Evolutionary conservation across 805 yeast species (phyloP), one percentile per base, ranked within the genome.

Genomic region (Priceomyces medius): DNA sequence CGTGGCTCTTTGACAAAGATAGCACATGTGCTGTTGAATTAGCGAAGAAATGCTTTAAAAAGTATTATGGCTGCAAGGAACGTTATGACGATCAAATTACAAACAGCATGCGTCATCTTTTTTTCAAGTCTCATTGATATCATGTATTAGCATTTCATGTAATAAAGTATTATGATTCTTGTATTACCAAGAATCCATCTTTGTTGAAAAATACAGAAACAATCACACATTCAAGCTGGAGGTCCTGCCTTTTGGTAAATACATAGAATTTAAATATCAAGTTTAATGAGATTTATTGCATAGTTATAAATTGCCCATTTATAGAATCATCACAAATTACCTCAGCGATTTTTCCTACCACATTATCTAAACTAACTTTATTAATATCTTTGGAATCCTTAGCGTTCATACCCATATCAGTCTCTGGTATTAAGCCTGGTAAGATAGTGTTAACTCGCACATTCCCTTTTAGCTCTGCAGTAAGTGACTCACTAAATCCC

Each of bases 351-450:
- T 55, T 54, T 2, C 56, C 45, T 3, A 60, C 61, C n/a, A 68
- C 74, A 8, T 35, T 48, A 2, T 50, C 49, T 36, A 68, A 42
- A 3, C 58, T 21, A 1, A 67, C 62, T 3, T 49, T 40, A 2
- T 52, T 47, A 4, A 64, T 37, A 12, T 45, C 49, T 7, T 45
- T 46, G 17, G 52, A 54, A 7, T 59, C 35, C 2, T 51, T 51
- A 2, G 56, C 74, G 1, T 48, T 43, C 7, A 58, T 42, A 0
- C 82, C 83, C 81, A 88, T 86, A 3, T 76, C 85, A 0, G 96
- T 87, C 19, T 77, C 84, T 4, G 61, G 63, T 1, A 82, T 69
- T 21, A 85, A 62, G 0, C 91, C 91, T 0, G 95, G 93, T 14
- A 81, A 58, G 1, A 88, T 58, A 1, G 83, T 68, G 56, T 85